Base-by-base conservation (phyloP, 208 protist species). In the Acanthamoeba sp. region DNA sequence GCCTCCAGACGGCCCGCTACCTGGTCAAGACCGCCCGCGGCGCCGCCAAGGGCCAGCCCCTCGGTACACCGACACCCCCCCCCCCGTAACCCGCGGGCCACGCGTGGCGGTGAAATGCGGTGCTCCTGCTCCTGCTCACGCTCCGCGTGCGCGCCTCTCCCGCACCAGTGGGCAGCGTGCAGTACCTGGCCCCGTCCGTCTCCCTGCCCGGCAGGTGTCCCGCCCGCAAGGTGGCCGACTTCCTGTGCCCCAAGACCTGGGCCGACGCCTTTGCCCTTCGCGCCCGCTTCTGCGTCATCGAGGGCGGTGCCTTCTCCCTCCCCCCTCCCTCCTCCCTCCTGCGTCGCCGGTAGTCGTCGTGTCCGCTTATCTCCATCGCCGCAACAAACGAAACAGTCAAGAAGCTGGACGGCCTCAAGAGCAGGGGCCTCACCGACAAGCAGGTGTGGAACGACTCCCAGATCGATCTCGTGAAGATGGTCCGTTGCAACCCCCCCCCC, bases 1-100 rank as follows among this genome's bases (percentile, higher is more conserved):
- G 32, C 69, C 59, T 93, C 48, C 89, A 93, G 48, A 93, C 89
- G 18, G 89, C 89, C 16, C 55, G 89, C 29, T 93, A 80, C 69
- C 89, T 93, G 34, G 20, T 93, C 27, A 93, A 93, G 89, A 27
- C 52, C n/a, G 27, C 38, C 16, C 82, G 38, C 0, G 55, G 34
- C 14, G 82, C 50, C 50, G 55, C 55, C 52, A 90, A 90, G 82
- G 34, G 42, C 38, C 36, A 55, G 73, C 73, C 34, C 29, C 45
- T 57, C 76, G 76, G 76, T 55, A 57, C 76, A 9, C 66, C 34
- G 14, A 34, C 29, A 12, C 10, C 32, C 16, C n/a, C n/a, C 9
- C 69, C n/a, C 20, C 38, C 4, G 16, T 7, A 38, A 16, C 34
- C 36, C 69, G 32, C 69, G n/a, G n/a, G n/a, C n/a, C n/a, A n/a